Evolutionary conservation across 257 asterid genomes (phyloP).

Genomic region (Asclepias syriaca): DNA sequence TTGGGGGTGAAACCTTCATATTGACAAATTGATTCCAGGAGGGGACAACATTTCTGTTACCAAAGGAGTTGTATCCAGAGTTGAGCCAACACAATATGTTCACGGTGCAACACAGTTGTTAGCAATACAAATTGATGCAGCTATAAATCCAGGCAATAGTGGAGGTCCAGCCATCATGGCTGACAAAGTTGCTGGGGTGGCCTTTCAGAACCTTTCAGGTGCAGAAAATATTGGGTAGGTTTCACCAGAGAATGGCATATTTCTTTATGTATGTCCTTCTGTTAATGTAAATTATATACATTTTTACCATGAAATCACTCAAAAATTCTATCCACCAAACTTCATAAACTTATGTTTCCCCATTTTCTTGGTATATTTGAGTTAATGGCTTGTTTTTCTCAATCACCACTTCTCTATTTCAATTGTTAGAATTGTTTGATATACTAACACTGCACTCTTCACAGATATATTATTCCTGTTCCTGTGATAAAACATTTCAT

Average conservation of each 20-base stretch:
- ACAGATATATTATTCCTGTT: slow-evolving; percentile 90
- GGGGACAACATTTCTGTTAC: slow-evolving; percentile 98
- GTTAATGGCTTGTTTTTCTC: background rate
- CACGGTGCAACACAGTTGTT: slow-evolving; percentile 90
- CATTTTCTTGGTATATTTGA: background rate
- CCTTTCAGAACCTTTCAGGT: slow-evolving; percentile 96
- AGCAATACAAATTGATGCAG: slow-evolving; percentile 98
- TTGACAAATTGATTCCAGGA: slow-evolving; percentile 41
- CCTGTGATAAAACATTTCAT: slow-evolving; percentile 90
- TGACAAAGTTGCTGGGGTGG: slow-evolving; percentile 95
- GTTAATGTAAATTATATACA: background rate
- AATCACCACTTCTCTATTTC: background rate
- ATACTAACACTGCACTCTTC: slow-evolving; percentile 6
- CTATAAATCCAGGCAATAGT: slow-evolving; percentile 97
- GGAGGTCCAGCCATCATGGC: slow-evolving; percentile 99
- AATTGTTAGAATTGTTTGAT: background rate
- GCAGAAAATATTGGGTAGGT: slow-evolving; percentile 91
- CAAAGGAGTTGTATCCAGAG: slow-evolving; percentile 96
- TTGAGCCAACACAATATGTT: slow-evolving; percentile 92
- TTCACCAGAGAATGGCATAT: background rate
- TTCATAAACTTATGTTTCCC: background rate
- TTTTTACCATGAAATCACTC: background rate
- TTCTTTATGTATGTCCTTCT: background rate
- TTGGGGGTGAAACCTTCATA: background rate
- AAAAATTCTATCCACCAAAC: background rate